Evolutionary conservation across 176 grass and related monocot genomes (phyloP), one percentile per base, ranked within the genome.

Genomic region (Aegilops tauschii): DNA sequence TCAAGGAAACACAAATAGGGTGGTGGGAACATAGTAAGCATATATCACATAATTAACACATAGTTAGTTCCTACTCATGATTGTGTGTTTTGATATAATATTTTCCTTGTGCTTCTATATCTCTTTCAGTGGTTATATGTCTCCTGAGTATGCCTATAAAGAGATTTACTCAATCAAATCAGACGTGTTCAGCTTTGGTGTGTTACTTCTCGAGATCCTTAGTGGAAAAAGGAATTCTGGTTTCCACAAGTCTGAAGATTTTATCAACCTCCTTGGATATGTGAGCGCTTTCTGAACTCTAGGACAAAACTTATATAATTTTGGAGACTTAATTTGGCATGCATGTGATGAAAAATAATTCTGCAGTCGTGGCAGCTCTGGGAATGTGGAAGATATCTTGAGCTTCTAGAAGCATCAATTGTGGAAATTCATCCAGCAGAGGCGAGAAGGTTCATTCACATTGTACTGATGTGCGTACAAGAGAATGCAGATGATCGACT

Each of bases 141-240:
- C 81, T 80, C 75, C 87, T 0, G 81, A 89, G 28, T 89, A 89
- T 67, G 87, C 87, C 2, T 80, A 59, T 10, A 30, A 89, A 80
- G 88, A 83, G 11, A 72, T 89, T 52, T 89, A 85, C 44, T 89
- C 82, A 0, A 17, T 85, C 7, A 89, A 89, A 68, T 89, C 88
- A n/a, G 88, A 89, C 8, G 82, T 89, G 0, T 85, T 89, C 21
- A 81, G 88, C 32, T 85, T 89, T 35, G 88, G 88, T 4, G 88
- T 89, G 49, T 37, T 89, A 12, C 82, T 85, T 40, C 82, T 89
- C 14, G 88, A 89, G 69, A 89, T 89, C 42, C 29, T 89, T 45
- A 85, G 69, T 0, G 88, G 77, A 69, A 80, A 81, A 30, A 76
- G 34, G 61, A 85, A 85, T 61, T 54, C 88, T 2, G 77, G 77